Percentiles rank a stretch among this genome's conserved stretches.
These are phyloP conservation scores for Balakata baccata DNA, from an alignment of 345 rosid species.

Conservation along the genomic window DNA sequence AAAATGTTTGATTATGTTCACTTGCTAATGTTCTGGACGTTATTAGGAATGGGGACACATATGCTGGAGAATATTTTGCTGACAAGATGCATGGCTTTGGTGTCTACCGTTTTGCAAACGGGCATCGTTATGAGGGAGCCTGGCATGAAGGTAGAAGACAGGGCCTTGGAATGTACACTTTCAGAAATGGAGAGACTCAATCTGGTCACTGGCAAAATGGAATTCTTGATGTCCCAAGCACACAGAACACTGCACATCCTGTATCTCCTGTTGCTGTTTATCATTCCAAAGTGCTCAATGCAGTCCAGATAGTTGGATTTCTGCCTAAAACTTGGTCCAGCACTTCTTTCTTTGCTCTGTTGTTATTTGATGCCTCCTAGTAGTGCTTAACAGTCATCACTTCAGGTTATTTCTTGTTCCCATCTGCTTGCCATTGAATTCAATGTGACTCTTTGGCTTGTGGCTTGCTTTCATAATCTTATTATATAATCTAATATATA, in stretches of 20 bases:
- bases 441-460: not conserved
- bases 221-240: slow-evolving; percentile 73
- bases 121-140: slow-evolving; percentile 92
- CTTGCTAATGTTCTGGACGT: not conserved
- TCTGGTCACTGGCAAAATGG: slow-evolving; percentile 98
- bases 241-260: slow-evolving; percentile 55
- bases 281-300: slow-evolving; percentile 86
- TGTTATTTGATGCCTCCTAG: not conserved
- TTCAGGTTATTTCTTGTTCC: not conserved
- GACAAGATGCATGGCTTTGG: slow-evolving; percentile 99
- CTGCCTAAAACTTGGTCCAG: not conserved
- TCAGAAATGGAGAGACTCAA: slow-evolving; percentile 89
- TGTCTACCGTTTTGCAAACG: slow-evolving; percentile 77
- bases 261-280: slow-evolving; percentile 72
- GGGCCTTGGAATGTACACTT: slow-evolving; percentile 96
- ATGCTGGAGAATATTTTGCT: slow-evolving; percentile 94
- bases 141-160: slow-evolving; percentile 98
- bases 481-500: not conserved
- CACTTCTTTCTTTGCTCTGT: not conserved
- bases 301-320: slow-evolving; percentile 61
- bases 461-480: not conserved
- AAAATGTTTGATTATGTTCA: not conserved
- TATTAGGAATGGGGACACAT: slow-evolving; percentile 80
- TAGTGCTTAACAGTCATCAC: not conserved
- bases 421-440: slow-evolving; percentile 4